Conservation (phyloP, 495 filamentous ascomycete species). For the Xylaria telfairii region DNA sequence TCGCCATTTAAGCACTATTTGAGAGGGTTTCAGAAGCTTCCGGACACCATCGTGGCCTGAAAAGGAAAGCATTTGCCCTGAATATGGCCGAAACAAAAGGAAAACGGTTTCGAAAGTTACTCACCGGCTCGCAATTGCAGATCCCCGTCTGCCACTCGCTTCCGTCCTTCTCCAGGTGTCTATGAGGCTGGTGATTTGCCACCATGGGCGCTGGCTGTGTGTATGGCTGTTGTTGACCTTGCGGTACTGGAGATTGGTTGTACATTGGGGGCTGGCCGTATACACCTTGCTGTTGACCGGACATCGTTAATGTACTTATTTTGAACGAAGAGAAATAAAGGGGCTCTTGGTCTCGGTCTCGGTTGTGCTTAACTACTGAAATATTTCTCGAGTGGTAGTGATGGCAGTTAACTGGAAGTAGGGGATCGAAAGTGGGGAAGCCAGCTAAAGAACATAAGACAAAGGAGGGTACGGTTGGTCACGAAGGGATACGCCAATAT, state of each 20-base stretch:
- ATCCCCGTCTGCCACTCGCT: constrained; percentile 46
- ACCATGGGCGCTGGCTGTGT: constrained; percentile 21
- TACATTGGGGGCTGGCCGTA: constrained; percentile 21
- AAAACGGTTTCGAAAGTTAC: too few species aligned
- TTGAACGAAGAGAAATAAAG: not conserved
- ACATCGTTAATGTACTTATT: constrained; percentile 33
- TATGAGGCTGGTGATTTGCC: constrained; percentile 5
- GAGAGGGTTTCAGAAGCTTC: too few species aligned
- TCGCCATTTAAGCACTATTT: too few species aligned
- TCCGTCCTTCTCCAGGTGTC: constrained; percentile 26
- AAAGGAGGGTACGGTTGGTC: not conserved
- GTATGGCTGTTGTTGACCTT: constrained; percentile 23
- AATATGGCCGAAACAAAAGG: too few species aligned
- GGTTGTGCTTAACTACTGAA: not conserved
- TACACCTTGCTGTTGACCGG: constrained; percentile 21
- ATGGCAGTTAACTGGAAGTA: not conserved
- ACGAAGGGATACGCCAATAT: not conserved
- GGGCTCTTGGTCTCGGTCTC: not conserved
- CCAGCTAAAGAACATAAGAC: not conserved
- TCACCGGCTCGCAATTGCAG: constrained; percentile 46
- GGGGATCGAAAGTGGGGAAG: not conserved
- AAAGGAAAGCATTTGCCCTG: too few species aligned
- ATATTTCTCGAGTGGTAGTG: not conserved
- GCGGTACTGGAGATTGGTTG: constrained; percentile 8
- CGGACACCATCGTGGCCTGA: too few species aligned